Base-by-base conservation (phyloP, 352 stramenopile genomes). In the Phytophthora macrochlamydospora region DNA sequence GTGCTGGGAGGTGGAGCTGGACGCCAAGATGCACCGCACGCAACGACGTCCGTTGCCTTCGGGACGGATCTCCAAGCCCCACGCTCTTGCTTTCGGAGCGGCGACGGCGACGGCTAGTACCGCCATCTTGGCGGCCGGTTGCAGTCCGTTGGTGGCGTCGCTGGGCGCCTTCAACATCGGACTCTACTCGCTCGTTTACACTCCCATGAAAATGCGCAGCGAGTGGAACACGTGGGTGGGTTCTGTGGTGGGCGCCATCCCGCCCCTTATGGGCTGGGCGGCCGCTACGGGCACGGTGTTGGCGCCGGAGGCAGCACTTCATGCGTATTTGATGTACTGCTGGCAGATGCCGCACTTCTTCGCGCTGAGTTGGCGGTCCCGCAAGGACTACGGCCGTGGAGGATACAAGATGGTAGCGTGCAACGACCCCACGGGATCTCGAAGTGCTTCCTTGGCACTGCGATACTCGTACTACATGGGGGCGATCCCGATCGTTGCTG, bases 271-370 rank as follows among this genome's bases (percentile, higher is more conserved):
- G 95, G 98, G 98, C 51, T 99, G 94, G 87, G 93, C 95, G 14
- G 98, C 98, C 35, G 97, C 97, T 1, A 98, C 94, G 0, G 97
- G 97, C 43, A 73, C 79, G 1, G 46, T 87, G 6, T 12, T 97
- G 5, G 75, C 82, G 0, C 88, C 89, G 0, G 88, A 97, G 74
- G 83, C 87, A 14, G 75, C 79, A 28, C 71, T 97, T 38, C 83
- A 91, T 28, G 87, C 85, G 56, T 92, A 91, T 14, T 84, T 97
- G 33, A 84, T 99, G 31, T 99, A 98, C 67, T 84, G 98, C 40
- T 99, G 98, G 98, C 98, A 99, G 84, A 99, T 99, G 81, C 98
- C 98, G 51, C 98, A 99, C 83, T 99, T 99, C 78, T 99, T 99
- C 75, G 97, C 98, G 12, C 78, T 99, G 24, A 97, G 91, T 67